phyloP scores from a whole-genome alignment of 2,329 filamentous ascomycete genomes.

The Arthroderma sp. region DNA sequence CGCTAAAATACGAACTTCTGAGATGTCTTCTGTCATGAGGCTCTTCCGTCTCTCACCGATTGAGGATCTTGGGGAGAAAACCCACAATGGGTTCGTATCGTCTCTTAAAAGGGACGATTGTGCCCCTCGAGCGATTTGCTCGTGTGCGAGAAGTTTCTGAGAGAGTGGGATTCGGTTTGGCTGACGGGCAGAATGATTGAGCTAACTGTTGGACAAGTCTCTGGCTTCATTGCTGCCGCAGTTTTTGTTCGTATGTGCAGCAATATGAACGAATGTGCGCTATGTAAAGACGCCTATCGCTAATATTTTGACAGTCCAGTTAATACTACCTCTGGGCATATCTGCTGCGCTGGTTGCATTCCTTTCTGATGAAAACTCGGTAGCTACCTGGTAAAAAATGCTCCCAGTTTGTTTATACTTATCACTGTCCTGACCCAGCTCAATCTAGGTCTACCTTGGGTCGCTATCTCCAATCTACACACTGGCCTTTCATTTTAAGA shows the following conservation, averaged over 20 bases:
- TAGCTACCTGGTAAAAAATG: constrained; percentile 12
- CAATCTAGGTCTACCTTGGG: constrained; percentile 23
- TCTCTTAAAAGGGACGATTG: no score
- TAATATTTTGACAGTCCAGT: constrained; percentile 17
- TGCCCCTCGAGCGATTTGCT: no score
- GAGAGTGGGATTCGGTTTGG: no score
- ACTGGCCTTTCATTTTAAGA: constrained; percentile 32
- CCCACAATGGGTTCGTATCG: no score
- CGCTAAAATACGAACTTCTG: no score
- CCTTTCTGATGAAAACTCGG: constrained; percentile 23
- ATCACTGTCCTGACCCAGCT: neutral
- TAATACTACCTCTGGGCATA: constrained; percentile 24
- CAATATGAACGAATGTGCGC: no score
- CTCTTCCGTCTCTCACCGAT: no score
- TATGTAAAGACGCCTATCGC: no score
- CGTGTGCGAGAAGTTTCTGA: no score
- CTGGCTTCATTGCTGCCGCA: constrained; percentile 1
- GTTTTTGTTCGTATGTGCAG: neutral
- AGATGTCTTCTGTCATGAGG: no score
- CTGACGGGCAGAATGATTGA: neutral
- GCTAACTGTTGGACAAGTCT: constrained; percentile 1
- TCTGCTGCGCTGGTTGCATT: constrained; percentile 25
- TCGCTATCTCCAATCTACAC: constrained; percentile 25
- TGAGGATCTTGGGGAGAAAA: no score
- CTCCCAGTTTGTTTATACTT: neutral